Percentiles rank a stretch among this genome's conserved stretches.
These are phyloP conservation scores for Lentinula edodes DNA, from an alignment of 768 basidiomycete species.

Conservation along the genomic window DNA sequence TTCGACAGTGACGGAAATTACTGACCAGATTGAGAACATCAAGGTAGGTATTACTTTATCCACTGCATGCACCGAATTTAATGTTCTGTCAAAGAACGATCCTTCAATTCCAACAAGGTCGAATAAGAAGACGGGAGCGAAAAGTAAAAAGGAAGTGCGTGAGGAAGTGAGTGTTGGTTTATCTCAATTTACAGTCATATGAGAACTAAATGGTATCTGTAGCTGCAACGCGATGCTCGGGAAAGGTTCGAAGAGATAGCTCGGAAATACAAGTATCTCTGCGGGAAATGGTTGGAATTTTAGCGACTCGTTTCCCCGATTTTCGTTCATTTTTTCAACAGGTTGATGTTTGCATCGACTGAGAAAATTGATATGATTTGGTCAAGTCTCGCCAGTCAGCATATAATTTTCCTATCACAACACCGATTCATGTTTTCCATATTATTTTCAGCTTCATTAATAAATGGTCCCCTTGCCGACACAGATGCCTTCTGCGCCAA, in stretches of 20 bases:
- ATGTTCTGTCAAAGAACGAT: constrained; percentile 42
- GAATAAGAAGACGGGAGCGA: constrained; percentile 66
- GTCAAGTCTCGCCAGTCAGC: constrained; percentile 55
- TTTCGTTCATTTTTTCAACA: constrained; percentile 18
- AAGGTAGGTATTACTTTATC: constrained; percentile 33
- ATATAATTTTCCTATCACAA: no score
- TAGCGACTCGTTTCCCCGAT: constrained; percentile 1
- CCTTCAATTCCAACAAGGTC: constrained; percentile 58
- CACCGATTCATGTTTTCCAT: no score
- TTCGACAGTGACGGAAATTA: constrained; percentile 48
- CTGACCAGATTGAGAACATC: constrained; percentile 53
- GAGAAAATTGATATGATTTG: constrained; percentile 64
- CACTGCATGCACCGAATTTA: not conserved
- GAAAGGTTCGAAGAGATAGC: constrained; percentile 57
- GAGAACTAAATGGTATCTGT: not conserved
- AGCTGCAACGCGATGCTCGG: constrained; percentile 58
- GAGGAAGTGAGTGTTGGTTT: constrained; percentile 46
- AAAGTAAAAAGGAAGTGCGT: constrained; percentile 71
- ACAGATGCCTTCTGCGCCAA: constrained; percentile 56
- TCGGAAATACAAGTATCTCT: constrained; percentile 43
- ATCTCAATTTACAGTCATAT: not conserved
- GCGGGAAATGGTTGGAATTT: constrained; percentile 61
- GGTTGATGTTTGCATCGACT: constrained; percentile 60
- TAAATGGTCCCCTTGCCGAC: constrained; percentile 54
- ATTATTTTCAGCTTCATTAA: constrained; percentile 46